Evolutionary conservation across 1,284 basidiomycete species (phyloP), one percentile per base, ranked within the genome.

Genomic region (Trametes hirsuta): DNA sequence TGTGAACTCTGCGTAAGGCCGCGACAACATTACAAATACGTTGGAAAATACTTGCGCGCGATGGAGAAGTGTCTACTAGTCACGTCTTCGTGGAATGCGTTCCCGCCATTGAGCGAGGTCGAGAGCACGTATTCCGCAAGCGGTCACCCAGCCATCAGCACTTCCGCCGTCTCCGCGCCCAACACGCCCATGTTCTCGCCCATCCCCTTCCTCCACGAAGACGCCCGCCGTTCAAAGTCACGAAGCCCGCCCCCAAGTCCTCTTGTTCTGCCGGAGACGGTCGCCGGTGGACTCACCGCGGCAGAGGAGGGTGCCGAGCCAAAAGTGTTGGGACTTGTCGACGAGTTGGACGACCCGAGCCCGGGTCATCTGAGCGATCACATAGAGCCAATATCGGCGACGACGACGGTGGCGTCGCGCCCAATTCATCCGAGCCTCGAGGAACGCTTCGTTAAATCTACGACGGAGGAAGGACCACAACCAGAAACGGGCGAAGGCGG

Each of bases 31-130:
- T 96, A 97, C 79, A 87, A 81, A 42, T 83, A 84, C 25, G 76
- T 94, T 5, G 93, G 95, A 47, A 97, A 97, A 76, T 97, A 95
- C 73, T 81, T 97, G 22, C 91, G 95, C 10, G 95, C 95, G 0
- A 77, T 97, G 11, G 93, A 96, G 69, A 93, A 92, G 70, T 81
- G 90, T 14, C 77, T 96, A 18, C 87, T 93, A 30, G 94, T 98
- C 55, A 95, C 94, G 2, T 94, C 94, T 30, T 84, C 87, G 14
- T 84, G 81, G 80, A 81, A 87, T 65, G 82, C 83, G 59, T 93
- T 92, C 74, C 87, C 88, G 15, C 76, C 79, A 34, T 76, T 84
- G 41, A 75, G 76, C 52, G 78, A 80, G 61, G 68, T 70, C 35
- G 77, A 79, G 62, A 55, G 73, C 77, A 61, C 75, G 75, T 62